A percentile compares a stretch with the other conserved stretches of the same genome.
Evolutionary conservation across 805 yeast species (phyloP).

Genomic region (Torulaspora delbrueckii): DNA sequence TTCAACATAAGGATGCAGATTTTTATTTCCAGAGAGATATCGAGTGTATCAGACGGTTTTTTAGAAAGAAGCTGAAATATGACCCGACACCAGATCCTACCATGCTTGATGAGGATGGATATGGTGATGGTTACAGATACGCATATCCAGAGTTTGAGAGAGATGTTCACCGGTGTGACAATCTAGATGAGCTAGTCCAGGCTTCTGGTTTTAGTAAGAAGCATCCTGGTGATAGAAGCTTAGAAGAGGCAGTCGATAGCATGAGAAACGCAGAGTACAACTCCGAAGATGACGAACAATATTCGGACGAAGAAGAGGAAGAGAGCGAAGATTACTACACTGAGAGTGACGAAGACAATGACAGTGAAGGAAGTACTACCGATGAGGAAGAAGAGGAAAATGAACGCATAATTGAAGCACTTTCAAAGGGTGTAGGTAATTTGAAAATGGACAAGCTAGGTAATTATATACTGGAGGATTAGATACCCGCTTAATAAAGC

Average conservation of each 20-base stretch:
- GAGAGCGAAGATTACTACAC: conserved; percentile 26
- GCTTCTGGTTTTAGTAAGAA: conserved; percentile 80
- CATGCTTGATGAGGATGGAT: conserved; percentile 75
- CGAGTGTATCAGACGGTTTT: conserved; percentile 79
- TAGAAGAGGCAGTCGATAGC: conserved; percentile 68
- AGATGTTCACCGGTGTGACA: conserved; percentile 64
- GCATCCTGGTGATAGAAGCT: conserved; percentile 50
- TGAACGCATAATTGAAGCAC: conserved; percentile 64
- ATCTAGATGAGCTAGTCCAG: conserved; percentile 77
- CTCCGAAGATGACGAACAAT: conserved; percentile 36
- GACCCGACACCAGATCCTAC: conserved; percentile 61
- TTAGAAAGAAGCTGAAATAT: conserved; percentile 71
- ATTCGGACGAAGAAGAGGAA: conserved; percentile 52
- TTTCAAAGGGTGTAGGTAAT: conserved; percentile 57
- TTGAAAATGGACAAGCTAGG: conserved; percentile 79
- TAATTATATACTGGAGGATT: conserved; percentile 62
- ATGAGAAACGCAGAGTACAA: conserved; percentile 49
- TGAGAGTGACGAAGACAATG: conserved; percentile 35
- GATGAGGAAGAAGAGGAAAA: conserved; percentile 40
- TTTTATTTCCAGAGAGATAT: conserved; percentile 89
- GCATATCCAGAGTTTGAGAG: conserved; percentile 75
- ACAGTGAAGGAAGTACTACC: conserved; percentile 26
- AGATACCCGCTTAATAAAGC: neutral
- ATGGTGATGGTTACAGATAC: conserved; percentile 70
- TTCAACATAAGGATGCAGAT: conserved; percentile 84